These are phyloP conservation scores for Kondoa subrosea DNA, from an alignment of 768 basidiomycete species.

Conservation along the genomic window DNA sequence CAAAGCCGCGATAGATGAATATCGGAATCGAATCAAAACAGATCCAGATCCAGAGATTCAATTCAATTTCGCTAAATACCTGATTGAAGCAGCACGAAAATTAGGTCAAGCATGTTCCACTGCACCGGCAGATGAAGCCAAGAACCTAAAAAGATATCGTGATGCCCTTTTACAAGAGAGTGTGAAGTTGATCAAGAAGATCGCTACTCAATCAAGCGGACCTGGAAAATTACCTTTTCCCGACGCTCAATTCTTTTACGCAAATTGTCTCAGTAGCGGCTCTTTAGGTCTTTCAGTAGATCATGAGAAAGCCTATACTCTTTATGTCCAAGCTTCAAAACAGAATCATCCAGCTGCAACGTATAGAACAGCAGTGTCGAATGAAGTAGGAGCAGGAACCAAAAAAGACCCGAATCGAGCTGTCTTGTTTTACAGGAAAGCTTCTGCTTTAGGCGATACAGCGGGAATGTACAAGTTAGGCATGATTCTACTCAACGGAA, in stretches of 20 bases:
- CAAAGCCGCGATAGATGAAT: conserved; percentile 85
- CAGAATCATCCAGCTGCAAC: conserved; percentile 89
- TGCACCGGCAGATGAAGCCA: conserved; percentile 31
- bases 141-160: conserved; percentile 73
- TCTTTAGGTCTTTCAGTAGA: conserved; percentile 89
- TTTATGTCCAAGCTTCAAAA: conserved; percentile 92
- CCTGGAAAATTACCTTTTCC: conserved; percentile 53
- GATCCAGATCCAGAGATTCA: conserved; percentile 98
- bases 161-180: conserved; percentile 74
- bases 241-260: conserved; percentile 96
- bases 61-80: conserved; percentile 93
- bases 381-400: conserved; percentile 94
- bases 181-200: conserved; percentile 73
- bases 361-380: conserved; percentile 95
- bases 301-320: conserved; percentile 91
- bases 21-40: conserved; percentile 86
- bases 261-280: conserved; percentile 91
- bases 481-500: conserved; percentile 80
- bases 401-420: conserved; percentile 72
- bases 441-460: conserved; percentile 87
- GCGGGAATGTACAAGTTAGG: conserved; percentile 99
- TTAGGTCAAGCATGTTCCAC: conserved; percentile 56
- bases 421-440: conserved; percentile 88
- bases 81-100: conserved; percentile 93
- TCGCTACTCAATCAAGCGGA: conserved; percentile 61